These are phyloP conservation scores for Lojkania enalia DNA, from an alignment of 2,329 filamentous ascomycete genomes.

Conservation along the genomic window DNA sequence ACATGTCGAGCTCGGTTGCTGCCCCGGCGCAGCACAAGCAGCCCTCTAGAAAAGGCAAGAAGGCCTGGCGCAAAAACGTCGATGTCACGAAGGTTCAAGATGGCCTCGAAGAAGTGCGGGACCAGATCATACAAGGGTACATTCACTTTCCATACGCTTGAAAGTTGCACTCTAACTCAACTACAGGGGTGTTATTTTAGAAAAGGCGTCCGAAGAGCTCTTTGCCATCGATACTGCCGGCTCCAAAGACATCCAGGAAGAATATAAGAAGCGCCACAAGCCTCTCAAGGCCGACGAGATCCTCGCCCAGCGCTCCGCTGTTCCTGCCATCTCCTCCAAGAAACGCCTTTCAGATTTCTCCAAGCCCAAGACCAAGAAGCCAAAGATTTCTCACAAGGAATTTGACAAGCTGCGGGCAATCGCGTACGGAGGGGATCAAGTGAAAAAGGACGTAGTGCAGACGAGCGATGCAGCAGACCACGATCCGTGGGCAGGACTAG, in stretches of 20 bases:
- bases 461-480: slow-evolving; percentile 64
- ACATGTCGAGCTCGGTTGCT: slow-evolving; percentile 45
- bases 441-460: slow-evolving; percentile 52
- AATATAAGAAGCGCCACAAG: slow-evolving; percentile 71
- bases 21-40: slow-evolving; percentile 84
- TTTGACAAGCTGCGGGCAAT: slow-evolving; percentile 75
- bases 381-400: slow-evolving; percentile 83
- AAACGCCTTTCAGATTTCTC: slow-evolving; percentile 79
- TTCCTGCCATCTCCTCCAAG: slow-evolving; percentile 75
- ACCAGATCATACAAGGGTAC: slow-evolving; percentile 90
- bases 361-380: slow-evolving; percentile 70
- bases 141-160: slow-evolving; percentile 3
- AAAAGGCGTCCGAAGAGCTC: slow-evolving; percentile 80
- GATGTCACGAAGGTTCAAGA: slow-evolving; percentile 84
- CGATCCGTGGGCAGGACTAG: slow-evolving; percentile 74
- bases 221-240: slow-evolving; percentile 81
- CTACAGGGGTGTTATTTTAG: slow-evolving; percentile 76
- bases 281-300: slow-evolving; percentile 90
- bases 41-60: slow-evolving; percentile 94
- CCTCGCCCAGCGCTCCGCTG: slow-evolving; percentile 77
- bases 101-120: slow-evolving; percentile 80
- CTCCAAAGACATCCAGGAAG: slow-evolving; percentile 66
- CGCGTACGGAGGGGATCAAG: slow-evolving; percentile 69
- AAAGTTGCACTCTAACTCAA: slow-evolving; percentile 17
- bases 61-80: slow-evolving; percentile 98